Evolutionary conservation across 2,329 filamentous ascomycete genomes (phyloP), one percentile per base, ranked within the genome.

Genomic region (Hypocreales sp.): DNA sequence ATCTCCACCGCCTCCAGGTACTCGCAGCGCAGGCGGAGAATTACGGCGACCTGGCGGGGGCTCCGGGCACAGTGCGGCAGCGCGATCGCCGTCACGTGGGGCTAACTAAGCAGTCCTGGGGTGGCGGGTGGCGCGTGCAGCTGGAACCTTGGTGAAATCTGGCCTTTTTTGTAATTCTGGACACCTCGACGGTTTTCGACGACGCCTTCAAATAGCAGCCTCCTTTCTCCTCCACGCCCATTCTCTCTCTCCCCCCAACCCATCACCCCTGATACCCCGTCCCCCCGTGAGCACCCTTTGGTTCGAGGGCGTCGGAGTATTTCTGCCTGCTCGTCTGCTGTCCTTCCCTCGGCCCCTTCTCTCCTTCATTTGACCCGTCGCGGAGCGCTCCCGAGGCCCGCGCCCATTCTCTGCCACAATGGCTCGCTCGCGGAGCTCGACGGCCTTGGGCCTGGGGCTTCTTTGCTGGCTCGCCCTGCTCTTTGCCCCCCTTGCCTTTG

Each of bases 391-490:
- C 28, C 34, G 31, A 26, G 32, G n/a, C n/a, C n/a, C n/a, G n/a
- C 25, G 31, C 31, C 31, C 36, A 39, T 29, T 30, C n/a, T 32
- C 32, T 29, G 30, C 34, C 45, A 47, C 45, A 41, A 67, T 67
- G 62, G 59, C 61, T 57, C 56, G 58, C 47, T 75, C 72, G 51
- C 60, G 68, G 64, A 65, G 69, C 63, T 65, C 71, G 60, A 64
- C 78, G 70, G 67, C 73, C 67, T 53, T 86, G 64, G 64, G 77
- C 75, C 65, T 94, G 68, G 84, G 83, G 71, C 61, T 90, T 53
- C 64, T 93, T 58, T 77, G 86, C 62, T 94, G 93, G 66, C 78
- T 94, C 46, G 72, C 83, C 51, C 72, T 93, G 39, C 72, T 95
- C 40, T 81, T 98, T 47, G 73, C 79, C 39, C 84, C 86, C 42